These are phyloP conservation scores for Clausena lansium DNA, from an alignment of 345 rosid species.

Conservation along the genomic window DNA sequence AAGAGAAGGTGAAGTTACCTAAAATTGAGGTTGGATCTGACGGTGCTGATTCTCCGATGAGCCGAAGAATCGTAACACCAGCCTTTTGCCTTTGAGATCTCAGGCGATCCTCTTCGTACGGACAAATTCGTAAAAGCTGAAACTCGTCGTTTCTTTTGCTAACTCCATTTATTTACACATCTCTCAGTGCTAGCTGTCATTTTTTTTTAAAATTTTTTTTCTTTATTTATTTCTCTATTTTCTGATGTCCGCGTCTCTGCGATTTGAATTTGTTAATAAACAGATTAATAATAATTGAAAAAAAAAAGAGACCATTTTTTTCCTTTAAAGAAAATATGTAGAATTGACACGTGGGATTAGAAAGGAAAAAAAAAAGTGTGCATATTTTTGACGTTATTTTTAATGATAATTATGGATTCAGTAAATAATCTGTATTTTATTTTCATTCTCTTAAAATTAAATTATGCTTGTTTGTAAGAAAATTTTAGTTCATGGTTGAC, in stretches of 20 bases:
- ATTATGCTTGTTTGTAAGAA: no score
- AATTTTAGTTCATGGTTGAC: no score
- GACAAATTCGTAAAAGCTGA: constrained; percentile 7
- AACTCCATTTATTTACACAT: not conserved
- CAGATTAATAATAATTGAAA: no score
- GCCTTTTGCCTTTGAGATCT: constrained; percentile 14
- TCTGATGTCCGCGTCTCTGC: not conserved
- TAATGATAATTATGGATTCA: no score
- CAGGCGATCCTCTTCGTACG: not conserved
- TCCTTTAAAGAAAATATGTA: no score
- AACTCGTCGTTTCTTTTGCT: not conserved
- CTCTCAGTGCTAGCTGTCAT: not conserved
- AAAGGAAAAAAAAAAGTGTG: no score
- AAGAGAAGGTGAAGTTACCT: not conserved
- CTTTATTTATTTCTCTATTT: not conserved
- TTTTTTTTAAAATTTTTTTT: not conserved
- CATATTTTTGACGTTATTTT: no score
- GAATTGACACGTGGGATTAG: no score
- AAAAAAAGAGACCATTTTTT: no score
- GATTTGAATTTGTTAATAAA: not conserved
- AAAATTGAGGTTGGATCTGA: constrained; percentile 11
- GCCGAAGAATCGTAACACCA: constrained; percentile 24
- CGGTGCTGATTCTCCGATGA: constrained; percentile 19
- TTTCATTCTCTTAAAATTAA: no score
- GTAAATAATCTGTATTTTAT: no score